phyloP scores from a whole-genome alignment of 805 yeast genomes.

The Metschnikowia santaceciliae region DNA sequence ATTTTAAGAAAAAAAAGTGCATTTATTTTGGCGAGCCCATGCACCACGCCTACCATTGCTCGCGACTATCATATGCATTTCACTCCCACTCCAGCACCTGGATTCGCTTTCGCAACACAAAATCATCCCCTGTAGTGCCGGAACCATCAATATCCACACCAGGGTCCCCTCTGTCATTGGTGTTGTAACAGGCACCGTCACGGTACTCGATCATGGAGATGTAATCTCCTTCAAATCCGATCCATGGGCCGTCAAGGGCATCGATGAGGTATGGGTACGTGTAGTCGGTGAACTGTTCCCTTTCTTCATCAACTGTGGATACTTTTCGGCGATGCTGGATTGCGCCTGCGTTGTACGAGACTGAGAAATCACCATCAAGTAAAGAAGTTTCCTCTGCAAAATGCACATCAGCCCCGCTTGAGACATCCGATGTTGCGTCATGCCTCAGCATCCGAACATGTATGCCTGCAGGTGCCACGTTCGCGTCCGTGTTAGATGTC shows the following conservation, averaged over 20 bases:
- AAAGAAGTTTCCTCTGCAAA: conserved; percentile 4
- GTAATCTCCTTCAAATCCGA: conserved; percentile 52
- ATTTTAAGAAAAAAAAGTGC: background rate
- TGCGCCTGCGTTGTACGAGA: conserved; percentile 8
- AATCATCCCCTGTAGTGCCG: conserved; percentile 4
- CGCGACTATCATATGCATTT: background rate
- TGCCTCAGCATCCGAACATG: background rate
- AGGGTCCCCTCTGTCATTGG: background rate
- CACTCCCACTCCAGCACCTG: conserved; percentile 19
- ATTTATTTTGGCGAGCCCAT: background rate
- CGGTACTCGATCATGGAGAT: conserved; percentile 39
- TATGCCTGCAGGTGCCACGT: background rate
- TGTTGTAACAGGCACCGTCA: conserved; percentile 13
- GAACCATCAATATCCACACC: background rate
- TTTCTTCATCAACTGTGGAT: conserved; percentile 54
- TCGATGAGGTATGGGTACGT: conserved; percentile 47
- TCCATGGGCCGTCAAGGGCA: conserved; percentile 52
- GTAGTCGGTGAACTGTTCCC: conserved; percentile 49
- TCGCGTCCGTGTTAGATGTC: background rate
- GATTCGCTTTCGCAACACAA: conserved; percentile 15
- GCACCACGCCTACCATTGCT: background rate
- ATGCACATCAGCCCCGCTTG: background rate
- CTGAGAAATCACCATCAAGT: conserved; percentile 17
- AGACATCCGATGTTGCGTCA: background rate
- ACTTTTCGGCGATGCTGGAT: conserved; percentile 29